Evolutionary conservation across 2,329 filamentous ascomycete species (phyloP).

Genomic region (Amauroascus niger): DNA sequence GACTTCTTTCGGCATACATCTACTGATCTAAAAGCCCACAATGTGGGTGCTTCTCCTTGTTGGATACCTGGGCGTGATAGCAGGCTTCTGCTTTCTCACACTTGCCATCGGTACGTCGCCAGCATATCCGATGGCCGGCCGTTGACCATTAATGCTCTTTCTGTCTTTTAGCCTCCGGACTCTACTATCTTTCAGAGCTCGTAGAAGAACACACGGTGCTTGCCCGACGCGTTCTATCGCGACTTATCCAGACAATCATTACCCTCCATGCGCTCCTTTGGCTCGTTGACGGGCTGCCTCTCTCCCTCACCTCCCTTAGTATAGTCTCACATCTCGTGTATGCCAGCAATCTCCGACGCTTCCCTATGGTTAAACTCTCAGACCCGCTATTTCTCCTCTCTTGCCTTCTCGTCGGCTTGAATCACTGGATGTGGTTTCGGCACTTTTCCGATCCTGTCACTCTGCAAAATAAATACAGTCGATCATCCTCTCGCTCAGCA

Average conservation of each 20-base stretch:
- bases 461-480: constrained; percentile 45
- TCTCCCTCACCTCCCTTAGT: constrained; percentile 62
- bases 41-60: constrained; percentile 97
- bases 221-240: constrained; percentile 74
- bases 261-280: constrained; percentile 63
- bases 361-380: constrained; percentile 69
- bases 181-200: constrained; percentile 96
- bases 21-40: neutral
- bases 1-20: neutral
- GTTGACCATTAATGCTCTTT: constrained; percentile 6
- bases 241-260: constrained; percentile 76
- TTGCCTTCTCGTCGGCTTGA: constrained; percentile 72
- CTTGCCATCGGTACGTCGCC: constrained; percentile 65
- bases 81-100: constrained; percentile 90
- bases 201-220: constrained; percentile 96
- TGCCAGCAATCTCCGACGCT: constrained; percentile 69
- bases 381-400: constrained; percentile 80
- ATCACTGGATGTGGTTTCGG: constrained; percentile 93
- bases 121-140: neutral
- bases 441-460: constrained; percentile 62
- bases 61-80: constrained; percentile 74
- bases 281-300: constrained; percentile 75
- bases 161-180: constrained; percentile 62
- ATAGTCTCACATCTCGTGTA: constrained; percentile 77
- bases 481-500: constrained; percentile 30